A percentile compares a stretch with the other conserved stretches of the same genome.
phyloP scores from a whole-genome alignment of 2,329 filamentous ascomycete species.

The Claviceps arundinis region DNA sequence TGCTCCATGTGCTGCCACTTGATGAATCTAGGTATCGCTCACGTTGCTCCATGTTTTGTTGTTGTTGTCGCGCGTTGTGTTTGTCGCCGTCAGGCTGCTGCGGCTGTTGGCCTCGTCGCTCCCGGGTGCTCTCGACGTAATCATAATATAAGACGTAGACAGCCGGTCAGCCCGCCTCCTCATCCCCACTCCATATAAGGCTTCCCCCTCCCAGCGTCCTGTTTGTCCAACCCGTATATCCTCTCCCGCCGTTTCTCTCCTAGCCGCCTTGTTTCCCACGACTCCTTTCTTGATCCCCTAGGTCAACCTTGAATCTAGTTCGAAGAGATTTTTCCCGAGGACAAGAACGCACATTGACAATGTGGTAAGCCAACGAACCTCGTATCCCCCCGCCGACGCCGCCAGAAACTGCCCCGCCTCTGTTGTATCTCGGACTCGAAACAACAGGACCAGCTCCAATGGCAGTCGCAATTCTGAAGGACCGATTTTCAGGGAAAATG shows the following conservation, averaged over 20 bases:
- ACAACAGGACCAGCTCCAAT: not conserved
- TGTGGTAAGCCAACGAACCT: slow-evolving; percentile 11
- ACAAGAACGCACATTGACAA: slow-evolving; percentile 9
- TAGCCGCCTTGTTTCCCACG: slow-evolving; percentile 3
- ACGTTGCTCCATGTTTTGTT: not conserved
- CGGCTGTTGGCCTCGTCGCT: not conserved
- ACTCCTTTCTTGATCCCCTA: slow-evolving; percentile 1
- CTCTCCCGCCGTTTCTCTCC: slow-evolving; percentile 3
- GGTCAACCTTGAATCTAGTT: slow-evolving; percentile 1
- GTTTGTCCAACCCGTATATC: not conserved
- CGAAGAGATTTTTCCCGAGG: slow-evolving; percentile 1
- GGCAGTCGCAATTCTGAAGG: not conserved
- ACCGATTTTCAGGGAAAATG: not conserved
- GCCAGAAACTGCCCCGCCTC: slow-evolving; percentile 7
- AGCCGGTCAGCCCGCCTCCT: slow-evolving; percentile 9
- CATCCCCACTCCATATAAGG: slow-evolving; percentile 6
- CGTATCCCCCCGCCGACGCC: slow-evolving; percentile 6
- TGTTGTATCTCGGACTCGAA: not conserved
- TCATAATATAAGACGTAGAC: not conserved
- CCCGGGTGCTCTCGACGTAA: not conserved
- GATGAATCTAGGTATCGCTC: not conserved
- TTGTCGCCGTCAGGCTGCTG: no score
- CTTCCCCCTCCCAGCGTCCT: slow-evolving; percentile 2
- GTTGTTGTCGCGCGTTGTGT: not conserved
- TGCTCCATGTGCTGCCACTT: not conserved